These are phyloP conservation scores for Cystofilobasidium macerans DNA, from an alignment of 768 basidiomycete genomes.

Conservation along the genomic window DNA sequence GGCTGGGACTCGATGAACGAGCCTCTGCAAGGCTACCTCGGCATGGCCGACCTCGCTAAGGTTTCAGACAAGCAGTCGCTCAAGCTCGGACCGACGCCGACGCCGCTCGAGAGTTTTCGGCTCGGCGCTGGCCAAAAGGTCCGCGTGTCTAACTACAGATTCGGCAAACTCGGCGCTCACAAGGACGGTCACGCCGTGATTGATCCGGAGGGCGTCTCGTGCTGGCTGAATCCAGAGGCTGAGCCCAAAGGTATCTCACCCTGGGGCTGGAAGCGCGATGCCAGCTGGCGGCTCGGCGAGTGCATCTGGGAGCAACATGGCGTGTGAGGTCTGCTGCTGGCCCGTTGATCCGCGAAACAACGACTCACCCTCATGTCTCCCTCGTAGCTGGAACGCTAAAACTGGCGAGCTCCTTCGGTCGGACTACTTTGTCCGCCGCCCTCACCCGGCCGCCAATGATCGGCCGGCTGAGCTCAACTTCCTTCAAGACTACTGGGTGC, in stretches of 20 bases:
- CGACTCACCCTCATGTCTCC: neutral
- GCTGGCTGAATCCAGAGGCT: slow-evolving; percentile 22
- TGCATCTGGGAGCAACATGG: slow-evolving; percentile 38
- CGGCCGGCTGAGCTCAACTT: neutral
- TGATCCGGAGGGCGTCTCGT: slow-evolving; percentile 58
- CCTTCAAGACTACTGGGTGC: slow-evolving; percentile 12
- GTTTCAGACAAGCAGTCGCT: slow-evolving; percentile 55
- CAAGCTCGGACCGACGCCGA: slow-evolving; percentile 69
- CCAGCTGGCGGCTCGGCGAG: slow-evolving; percentile 34
- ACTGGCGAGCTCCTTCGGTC: slow-evolving; percentile 27
- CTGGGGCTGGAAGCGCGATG: slow-evolving; percentile 28
- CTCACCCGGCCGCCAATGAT: neutral
- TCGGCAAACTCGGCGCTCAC: slow-evolving; percentile 44
- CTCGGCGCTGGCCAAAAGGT: slow-evolving; percentile 78
- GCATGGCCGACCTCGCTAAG: slow-evolving; percentile 54
- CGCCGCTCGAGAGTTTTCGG: slow-evolving; percentile 66
- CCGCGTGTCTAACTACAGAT: slow-evolving; percentile 65
- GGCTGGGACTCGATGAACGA: slow-evolving; percentile 97
- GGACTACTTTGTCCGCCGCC: slow-evolving; percentile 30
- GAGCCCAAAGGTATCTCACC: slow-evolving; percentile 30
- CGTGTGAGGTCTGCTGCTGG: slow-evolving; percentile 28
- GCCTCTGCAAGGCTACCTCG: slow-evolving; percentile 70
- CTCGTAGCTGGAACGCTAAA: neutral
- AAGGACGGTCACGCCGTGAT: slow-evolving; percentile 63
- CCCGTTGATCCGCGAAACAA: too few relatives aligned